Conservation (phyloP, 2,329 filamentous ascomycete genomes). For the Apiospora phragmitis region DNA sequence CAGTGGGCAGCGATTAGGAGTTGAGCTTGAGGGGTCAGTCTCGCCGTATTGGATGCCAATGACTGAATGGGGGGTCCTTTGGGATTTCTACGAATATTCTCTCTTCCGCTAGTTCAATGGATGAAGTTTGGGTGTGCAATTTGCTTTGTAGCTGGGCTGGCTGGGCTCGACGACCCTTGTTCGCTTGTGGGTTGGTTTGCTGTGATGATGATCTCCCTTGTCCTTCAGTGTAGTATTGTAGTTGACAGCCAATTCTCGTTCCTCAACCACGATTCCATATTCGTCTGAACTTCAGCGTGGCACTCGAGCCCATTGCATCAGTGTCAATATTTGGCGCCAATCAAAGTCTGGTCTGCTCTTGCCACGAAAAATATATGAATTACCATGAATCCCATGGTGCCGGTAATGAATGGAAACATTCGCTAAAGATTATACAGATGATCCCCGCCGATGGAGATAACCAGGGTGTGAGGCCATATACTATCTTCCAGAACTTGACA, state of each 20-base stretch:
- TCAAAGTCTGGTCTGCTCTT: too few relatives aligned
- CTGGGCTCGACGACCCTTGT: neutral
- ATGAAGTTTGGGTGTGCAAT: neutral
- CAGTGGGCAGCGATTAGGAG: conserved; percentile 40
- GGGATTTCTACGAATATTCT: neutral
- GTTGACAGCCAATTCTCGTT: neutral
- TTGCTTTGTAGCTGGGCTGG: neutral
- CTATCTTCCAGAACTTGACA: neutral
- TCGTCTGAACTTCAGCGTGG: neutral
- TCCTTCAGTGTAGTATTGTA: neutral
- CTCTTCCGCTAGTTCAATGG: neutral
- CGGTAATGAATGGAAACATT: too few relatives aligned
- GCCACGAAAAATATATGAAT: too few relatives aligned
- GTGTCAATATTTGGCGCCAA: neutral
- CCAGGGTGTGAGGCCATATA: neutral
- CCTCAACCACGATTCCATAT: neutral
- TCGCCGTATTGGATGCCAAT: neutral
- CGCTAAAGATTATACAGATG: neutral
- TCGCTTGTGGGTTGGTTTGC: neutral
- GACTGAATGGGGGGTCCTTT: neutral
- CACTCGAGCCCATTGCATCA: neutral
- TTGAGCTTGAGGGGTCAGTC: neutral
- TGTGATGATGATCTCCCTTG: neutral
- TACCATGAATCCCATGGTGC: too few relatives aligned
- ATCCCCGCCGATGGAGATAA: neutral